phyloP scores from a whole-genome alignment of 345 rosid genomes.

The Noccaea bulbosa region DNA sequence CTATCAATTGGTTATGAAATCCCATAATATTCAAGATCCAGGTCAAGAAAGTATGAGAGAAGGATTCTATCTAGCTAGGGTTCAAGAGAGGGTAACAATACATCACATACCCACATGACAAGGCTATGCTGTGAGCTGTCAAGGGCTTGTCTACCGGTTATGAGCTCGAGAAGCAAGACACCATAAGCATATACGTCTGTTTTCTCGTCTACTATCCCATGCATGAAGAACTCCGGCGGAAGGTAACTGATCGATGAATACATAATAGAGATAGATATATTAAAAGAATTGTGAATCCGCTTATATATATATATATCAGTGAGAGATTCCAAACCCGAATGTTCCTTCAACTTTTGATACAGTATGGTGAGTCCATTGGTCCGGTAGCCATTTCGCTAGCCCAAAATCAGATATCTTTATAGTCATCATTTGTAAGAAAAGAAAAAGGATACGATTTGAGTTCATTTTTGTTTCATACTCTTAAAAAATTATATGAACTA shows the following conservation, averaged over 20 bases:
- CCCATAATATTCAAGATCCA: background rate
- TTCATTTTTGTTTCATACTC: slow-evolving; percentile 6
- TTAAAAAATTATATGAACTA: too few species aligned
- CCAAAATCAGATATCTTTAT: slow-evolving; percentile 97
- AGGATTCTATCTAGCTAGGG: slow-evolving; percentile 10
- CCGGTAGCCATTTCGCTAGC: slow-evolving; percentile 95
- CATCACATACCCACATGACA: slow-evolving; percentile 82
- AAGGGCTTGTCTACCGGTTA: slow-evolving; percentile 82
- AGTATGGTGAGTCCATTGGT: slow-evolving; percentile 88
- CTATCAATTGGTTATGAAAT: background rate
- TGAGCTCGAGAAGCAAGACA: slow-evolving; percentile 80
- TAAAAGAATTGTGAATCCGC: background rate
- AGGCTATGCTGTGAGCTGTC: slow-evolving; percentile 81
- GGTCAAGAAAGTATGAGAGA: slow-evolving; percentile 21
- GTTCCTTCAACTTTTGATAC: slow-evolving; percentile 90
- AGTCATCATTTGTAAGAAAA: background rate
- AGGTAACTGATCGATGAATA: slow-evolving; percentile 58
- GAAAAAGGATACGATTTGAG: background rate
- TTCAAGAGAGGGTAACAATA: background rate
- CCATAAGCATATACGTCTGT: slow-evolving; percentile 91
- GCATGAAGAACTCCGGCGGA: slow-evolving; percentile 95
- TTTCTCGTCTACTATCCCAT: slow-evolving; percentile 91
- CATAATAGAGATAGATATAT: slow-evolving; percentile 2
- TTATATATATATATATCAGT: background rate
- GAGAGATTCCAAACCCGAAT: slow-evolving; percentile 66